Percentiles rank a stretch among this genome's conserved stretches.
These are phyloP conservation scores for Phytophthora fragariae DNA, from an alignment of 352 stramenopile genomes.

Conservation along the genomic window DNA sequence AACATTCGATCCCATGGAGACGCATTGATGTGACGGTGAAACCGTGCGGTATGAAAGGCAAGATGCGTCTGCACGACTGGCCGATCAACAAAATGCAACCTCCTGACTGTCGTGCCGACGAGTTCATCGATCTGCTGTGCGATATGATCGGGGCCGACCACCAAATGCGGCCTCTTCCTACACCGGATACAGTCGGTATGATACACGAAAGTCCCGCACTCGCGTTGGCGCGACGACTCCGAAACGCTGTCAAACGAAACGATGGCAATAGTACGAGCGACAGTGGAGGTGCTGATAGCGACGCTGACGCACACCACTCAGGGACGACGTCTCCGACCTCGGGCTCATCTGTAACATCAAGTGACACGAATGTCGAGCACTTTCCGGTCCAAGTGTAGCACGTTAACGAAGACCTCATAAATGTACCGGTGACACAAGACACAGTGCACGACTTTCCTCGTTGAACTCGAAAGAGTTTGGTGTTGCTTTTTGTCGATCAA, in stretches of 20 bases:
- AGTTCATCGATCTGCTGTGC: conserved; percentile 82
- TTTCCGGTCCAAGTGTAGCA: conserved; percentile 29
- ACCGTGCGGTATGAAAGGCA: conserved; percentile 67
- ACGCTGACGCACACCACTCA: conserved; percentile 24
- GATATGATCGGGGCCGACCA: conserved; percentile 76
- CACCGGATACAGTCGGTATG: conserved; percentile 26
- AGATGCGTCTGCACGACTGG: conserved; percentile 84
- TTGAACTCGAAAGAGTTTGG: background rate
- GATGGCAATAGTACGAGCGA: conserved; percentile 15
- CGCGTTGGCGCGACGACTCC: conserved; percentile 11
- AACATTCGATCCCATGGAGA: conserved; percentile 62
- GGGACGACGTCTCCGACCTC: conserved; percentile 30
- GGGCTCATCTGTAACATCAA: conserved; percentile 29
- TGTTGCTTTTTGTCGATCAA: background rate
- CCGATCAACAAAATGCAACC: conserved; percentile 81
- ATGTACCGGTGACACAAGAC: conserved; percentile 15
- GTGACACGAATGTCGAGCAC: conserved; percentile 16
- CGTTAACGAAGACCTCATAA: conserved; percentile 4
- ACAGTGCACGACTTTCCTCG: background rate
- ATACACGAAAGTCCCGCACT: conserved; percentile 34
- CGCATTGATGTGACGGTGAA: conserved; percentile 77
- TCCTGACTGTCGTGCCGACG: conserved; percentile 60
- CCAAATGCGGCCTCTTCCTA: conserved; percentile 42
- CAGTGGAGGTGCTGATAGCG: conserved; percentile 18
- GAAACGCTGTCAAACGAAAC: conserved; percentile 23